phyloP scores from a whole-genome alignment of 306 rosid genomes.

The Vigna radiata region DNA sequence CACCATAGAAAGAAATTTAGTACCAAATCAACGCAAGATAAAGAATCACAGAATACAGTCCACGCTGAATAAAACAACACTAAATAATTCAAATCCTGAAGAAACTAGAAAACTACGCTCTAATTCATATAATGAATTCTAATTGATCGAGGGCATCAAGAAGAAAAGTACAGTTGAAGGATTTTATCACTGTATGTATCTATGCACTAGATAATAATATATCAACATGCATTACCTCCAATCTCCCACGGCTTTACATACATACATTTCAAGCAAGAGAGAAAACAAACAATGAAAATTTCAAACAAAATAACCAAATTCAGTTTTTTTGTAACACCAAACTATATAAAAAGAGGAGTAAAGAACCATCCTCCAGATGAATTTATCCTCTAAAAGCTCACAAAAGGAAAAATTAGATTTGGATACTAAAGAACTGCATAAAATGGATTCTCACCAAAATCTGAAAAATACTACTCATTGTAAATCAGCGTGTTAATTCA shows the following conservation, averaged over 20 bases:
- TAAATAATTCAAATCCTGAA: background rate
- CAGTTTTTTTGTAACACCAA: background rate
- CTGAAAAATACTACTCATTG: slow-evolving; percentile 12
- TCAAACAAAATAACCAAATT: slow-evolving; percentile 7
- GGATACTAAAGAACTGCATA: slow-evolving; percentile 14
- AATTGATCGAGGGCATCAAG: slow-evolving; percentile 6
- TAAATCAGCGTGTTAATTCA: slow-evolving; percentile 20
- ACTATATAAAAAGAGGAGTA: background rate
- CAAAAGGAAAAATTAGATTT: slow-evolving; percentile 1
- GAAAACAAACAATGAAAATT: background rate
- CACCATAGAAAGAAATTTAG: slow-evolving; percentile 28
- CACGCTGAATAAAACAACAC: slow-evolving; percentile 11
- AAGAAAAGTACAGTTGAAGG: background rate
- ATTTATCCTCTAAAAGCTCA: slow-evolving; percentile 12
- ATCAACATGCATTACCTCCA: slow-evolving; percentile 23
- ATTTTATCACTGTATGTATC: background rate
- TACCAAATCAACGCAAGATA: slow-evolving; percentile 10
- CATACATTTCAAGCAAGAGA: slow-evolving; percentile 28
- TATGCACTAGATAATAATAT: background rate
- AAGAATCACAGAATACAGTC: slow-evolving; percentile 1
- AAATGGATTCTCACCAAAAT: background rate
- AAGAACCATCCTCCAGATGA: slow-evolving; percentile 11
- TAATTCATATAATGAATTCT: slow-evolving; percentile 26
- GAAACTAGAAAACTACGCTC: slow-evolving; percentile 6
- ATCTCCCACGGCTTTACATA: slow-evolving; percentile 10